Evolutionary conservation across 306 rosid genomes (phyloP).

Genomic region (Gastrolobium bilobum): DNA sequence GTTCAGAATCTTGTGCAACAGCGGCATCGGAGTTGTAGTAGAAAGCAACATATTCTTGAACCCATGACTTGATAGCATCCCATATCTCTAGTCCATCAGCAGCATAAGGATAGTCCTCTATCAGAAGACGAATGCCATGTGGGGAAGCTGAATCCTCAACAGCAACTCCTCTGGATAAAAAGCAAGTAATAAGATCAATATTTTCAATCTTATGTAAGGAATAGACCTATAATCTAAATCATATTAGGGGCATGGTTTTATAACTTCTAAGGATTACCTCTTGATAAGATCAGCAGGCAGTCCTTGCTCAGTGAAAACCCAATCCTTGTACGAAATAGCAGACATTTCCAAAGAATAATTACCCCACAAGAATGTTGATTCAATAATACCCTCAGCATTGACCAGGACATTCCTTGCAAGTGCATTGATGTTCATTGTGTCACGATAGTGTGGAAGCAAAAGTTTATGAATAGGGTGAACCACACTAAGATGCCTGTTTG

Average conservation of each 20-base stretch:
- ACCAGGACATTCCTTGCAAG: constrained; percentile 52
- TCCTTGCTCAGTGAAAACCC: constrained; percentile 55
- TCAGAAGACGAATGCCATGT: constrained; percentile 55
- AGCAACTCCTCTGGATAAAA: constrained; percentile 63
- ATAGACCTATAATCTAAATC: not conserved
- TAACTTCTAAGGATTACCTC: constrained; percentile 44
- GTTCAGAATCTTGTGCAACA: constrained; percentile 54
- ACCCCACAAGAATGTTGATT: constrained; percentile 54
- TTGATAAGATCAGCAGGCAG: constrained; percentile 55
- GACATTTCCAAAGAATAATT: constrained; percentile 51
- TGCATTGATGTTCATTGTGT: constrained; percentile 57
- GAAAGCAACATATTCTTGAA: constrained; percentile 54
- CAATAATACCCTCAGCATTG: constrained; percentile 59
- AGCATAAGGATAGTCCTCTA: constrained; percentile 57
- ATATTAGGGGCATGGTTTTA: not conserved
- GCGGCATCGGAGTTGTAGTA: constrained; percentile 53
- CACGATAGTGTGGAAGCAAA: constrained; percentile 55
- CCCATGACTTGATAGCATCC: constrained; percentile 48
- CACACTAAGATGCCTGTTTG: constrained; percentile 55
- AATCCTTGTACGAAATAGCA: constrained; percentile 50
- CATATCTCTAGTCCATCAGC: no score
- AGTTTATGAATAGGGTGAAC: constrained; percentile 57
- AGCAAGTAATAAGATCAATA: constrained; percentile 2
- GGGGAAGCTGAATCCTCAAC: constrained; percentile 55
- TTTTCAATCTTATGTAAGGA: not conserved